These are phyloP conservation scores for Rhizopus sp. DNA, from an alignment of 371 early-diverging fungal genomes.

Conservation along the genomic window DNA sequence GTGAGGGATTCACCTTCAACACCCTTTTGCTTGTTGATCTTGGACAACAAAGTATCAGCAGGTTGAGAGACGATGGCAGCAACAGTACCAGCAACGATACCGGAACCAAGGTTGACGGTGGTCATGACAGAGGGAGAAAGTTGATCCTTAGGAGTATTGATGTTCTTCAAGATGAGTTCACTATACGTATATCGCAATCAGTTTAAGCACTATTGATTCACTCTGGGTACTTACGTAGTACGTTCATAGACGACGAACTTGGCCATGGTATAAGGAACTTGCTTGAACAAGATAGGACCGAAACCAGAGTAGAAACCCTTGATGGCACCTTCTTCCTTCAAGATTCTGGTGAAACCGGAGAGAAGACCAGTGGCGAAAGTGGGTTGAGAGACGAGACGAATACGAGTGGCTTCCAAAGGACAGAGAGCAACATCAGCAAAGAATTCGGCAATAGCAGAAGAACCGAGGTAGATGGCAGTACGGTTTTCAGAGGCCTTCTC, in stretches of 20 bases:
- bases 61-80: conserved; percentile 65
- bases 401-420: conserved; percentile 80
- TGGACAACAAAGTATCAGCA: conserved; percentile 62
- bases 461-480: conserved; percentile 80
- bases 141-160: conserved; percentile 59
- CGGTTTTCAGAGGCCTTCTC: conserved; percentile 83
- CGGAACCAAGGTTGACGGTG: conserved; percentile 50
- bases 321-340: conserved; percentile 70
- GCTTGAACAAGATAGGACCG: conserved; percentile 77
- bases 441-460: conserved; percentile 90
- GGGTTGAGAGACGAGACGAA: conserved; percentile 78
- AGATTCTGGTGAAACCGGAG: conserved; percentile 60
- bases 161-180: conserved; percentile 49
- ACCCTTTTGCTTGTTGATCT: conserved; percentile 74
- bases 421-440: conserved; percentile 90
- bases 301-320: conserved; percentile 80
- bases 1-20: conserved; percentile 57
- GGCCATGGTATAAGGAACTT: conserved; percentile 72
- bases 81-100: conserved; percentile 62
- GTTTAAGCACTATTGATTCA: not conserved
- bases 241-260: conserved; percentile 63
- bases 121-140: conserved; percentile 49
- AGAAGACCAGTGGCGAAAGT: conserved; percentile 68
- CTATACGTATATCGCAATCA: conserved; percentile 11
- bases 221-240: conserved; percentile 45